Evolutionary conservation across 2,329 filamentous ascomycete genomes (phyloP).

Genomic region (Cadophora sp.): DNA sequence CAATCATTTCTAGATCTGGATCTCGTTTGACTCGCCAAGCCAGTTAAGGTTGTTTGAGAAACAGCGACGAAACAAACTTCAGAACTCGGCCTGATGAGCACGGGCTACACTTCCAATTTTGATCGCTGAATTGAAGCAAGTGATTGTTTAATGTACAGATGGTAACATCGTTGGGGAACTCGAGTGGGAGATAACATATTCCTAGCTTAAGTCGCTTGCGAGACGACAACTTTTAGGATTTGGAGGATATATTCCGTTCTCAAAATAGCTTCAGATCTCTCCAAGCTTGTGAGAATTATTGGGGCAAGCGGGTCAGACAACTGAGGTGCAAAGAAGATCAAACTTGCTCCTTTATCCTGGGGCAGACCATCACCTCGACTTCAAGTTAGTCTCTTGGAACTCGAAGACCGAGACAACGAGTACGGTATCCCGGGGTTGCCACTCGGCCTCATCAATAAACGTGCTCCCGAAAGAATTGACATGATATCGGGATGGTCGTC

Average conservation of each 20-base stretch:
- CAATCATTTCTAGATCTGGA: constrained; percentile 18
- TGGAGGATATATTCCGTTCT: neutral
- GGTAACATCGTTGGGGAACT: neutral
- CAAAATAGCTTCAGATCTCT: neutral
- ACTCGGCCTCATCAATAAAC: neutral
- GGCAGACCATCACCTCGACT: neutral
- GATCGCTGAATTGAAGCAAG: constrained; percentile 10
- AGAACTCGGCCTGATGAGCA: constrained; percentile 16
- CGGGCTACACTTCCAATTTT: constrained; percentile 12
- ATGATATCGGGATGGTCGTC: too few relatives aligned
- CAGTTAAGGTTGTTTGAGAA: constrained; percentile 21
- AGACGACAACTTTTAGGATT: neutral
- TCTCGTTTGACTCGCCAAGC: constrained; percentile 11
- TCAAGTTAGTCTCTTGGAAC: neutral
- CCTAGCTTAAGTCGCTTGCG: neutral
- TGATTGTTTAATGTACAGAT: constrained; percentile 12
- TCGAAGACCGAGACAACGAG: too few relatives aligned
- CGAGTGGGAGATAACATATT: neutral
- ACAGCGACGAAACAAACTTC: constrained; percentile 25
- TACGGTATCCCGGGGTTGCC: neutral
- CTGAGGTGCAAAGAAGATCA: neutral
- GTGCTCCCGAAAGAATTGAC: too few relatives aligned
- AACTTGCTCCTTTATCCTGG: neutral
- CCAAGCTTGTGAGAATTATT: neutral
- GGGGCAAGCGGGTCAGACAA: neutral